Conservation (phyloP, 192 early-diverging fungal genomes). For the Neocallimastix lanati region DNA sequence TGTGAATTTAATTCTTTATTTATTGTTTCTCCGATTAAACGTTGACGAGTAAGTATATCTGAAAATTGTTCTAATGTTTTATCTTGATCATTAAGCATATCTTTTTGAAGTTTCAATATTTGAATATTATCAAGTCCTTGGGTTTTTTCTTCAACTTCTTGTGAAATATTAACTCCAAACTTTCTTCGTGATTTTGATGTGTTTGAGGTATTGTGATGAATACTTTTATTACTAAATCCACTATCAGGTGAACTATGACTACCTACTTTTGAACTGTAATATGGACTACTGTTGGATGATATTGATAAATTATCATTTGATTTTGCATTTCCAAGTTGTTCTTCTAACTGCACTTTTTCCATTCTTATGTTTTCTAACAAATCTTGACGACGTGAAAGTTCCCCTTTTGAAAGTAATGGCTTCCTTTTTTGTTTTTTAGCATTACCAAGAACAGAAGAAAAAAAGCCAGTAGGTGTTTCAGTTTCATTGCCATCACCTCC, state of each 20-base stretch:
- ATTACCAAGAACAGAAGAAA: not conserved
- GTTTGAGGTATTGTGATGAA: too few relatives aligned
- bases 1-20: conserved; percentile 80
- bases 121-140: conserved; percentile 54
- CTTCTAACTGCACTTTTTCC: conserved; percentile 13
- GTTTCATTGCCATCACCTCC: not conserved
- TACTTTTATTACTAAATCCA: too few relatives aligned
- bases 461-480: not conserved
- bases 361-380: conserved; percentile 52
- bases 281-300: too few relatives aligned
- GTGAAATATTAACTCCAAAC: conserved; percentile 8
- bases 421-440: not conserved
- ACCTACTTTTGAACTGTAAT: too few relatives aligned
- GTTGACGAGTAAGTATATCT: conserved; percentile 57
- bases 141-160: conserved; percentile 60
- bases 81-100: conserved; percentile 73
- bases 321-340: not conserved
- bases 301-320: not conserved
- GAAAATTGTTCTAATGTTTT: conserved; percentile 52
- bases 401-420: conserved; percentile 43
- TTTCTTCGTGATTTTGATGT: not conserved
- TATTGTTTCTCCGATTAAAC: conserved; percentile 70
- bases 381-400: conserved; percentile 58
- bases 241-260: too few relatives aligned
- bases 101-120: conserved; percentile 53